These are phyloP conservation scores for Heracleum sosnowskyi DNA, from an alignment of 129 eudicot species.

Conservation along the genomic window DNA sequence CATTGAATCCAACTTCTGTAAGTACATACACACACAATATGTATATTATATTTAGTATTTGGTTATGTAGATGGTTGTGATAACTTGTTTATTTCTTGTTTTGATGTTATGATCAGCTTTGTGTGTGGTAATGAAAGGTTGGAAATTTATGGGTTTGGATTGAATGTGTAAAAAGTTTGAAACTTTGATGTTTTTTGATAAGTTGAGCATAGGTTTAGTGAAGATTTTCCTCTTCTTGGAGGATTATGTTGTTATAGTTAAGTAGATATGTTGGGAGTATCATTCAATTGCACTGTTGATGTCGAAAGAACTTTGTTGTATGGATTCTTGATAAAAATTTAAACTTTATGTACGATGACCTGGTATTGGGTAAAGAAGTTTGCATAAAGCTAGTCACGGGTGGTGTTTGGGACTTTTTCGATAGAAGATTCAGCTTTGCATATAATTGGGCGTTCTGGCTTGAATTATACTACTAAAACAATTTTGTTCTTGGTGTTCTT, in stretches of 20 bases:
- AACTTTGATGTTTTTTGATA: not conserved
- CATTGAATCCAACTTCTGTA: slow-evolving; percentile 85
- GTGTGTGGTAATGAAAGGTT: not conserved
- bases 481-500: not conserved
- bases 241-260: not conserved
- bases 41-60: not conserved
- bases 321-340: not conserved
- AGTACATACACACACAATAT: slow-evolving; percentile 18
- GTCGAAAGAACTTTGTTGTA: not conserved
- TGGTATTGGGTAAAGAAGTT: not conserved
- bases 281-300: not conserved
- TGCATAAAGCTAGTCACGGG: too few species aligned
- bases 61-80: not conserved
- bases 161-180: not conserved
- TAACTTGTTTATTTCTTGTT: not conserved
- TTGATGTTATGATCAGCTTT: not conserved
- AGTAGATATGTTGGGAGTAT: not conserved
- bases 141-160: not conserved
- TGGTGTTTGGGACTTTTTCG: not conserved
- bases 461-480: not conserved
- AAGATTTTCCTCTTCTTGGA: not conserved
- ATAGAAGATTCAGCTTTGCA: not conserved
- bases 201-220: not conserved
- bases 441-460: not conserved
- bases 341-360: too few species aligned